Base-by-base conservation (phyloP, 2,329 filamentous ascomycete species). In the Neoarthrinium moseri region DNA sequence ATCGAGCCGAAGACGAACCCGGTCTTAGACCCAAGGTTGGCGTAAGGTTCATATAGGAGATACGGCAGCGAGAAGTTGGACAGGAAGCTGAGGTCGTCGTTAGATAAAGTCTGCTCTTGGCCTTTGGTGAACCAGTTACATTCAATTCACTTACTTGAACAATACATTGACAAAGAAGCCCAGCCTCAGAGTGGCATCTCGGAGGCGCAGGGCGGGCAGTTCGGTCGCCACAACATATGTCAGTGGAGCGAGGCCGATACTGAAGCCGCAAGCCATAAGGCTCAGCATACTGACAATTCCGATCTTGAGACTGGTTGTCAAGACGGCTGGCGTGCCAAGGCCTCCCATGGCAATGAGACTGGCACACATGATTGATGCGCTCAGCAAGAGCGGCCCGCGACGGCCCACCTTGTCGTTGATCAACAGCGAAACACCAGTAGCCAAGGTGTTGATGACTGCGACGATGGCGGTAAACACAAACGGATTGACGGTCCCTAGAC, bases 1-100 rank as follows among this genome's bases (percentile, higher is more conserved):
- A 52, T 53, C 22, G 56, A 51, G 5, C 65, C 68, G 35, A 65
- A 71, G n/a, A 71, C 67, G 37, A 68, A 70, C 3, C 67, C 66
- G 0, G 70, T 58, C 30, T 64, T 67, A 15, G 56, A 57, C 0
- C 58, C 62, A 1, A 71, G 56, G 12, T 54, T 54, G 5, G 65
- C 69, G 35, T 70, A 69, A 2, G 55, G 53, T 1, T 53, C 48
- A 23, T 67, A 57, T n/a, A 68, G 51, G 0, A 72, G 59, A 47
- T 70, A 70, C 0, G 67, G 68, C 11, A 68, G 57, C 8, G 55
- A 57, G 36, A 71, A 70, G 3, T 61, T 61, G 4, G 68, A 58
- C 5, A 60, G 52, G 46, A 57, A 61, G 13, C 23, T 36, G 21
- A 29, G 26, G 26, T 29, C 26, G 8, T n/a, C 8, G 26, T 29